Conservation (phyloP, 169 alveolate genomes). For the Perkinsus marinus region DNA sequence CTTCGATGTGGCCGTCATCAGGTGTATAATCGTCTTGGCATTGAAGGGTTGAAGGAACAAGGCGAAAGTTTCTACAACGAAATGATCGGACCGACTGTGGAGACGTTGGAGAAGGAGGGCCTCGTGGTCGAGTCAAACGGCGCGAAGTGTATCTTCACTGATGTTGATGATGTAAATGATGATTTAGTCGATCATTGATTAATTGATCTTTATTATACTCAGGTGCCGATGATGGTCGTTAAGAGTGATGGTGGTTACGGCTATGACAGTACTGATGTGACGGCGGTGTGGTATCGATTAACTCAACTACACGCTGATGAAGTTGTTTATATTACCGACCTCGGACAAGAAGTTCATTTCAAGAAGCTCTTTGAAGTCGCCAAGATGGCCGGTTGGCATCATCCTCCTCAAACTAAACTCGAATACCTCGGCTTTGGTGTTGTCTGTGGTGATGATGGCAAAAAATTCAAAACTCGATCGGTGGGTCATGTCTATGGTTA, state of each 20-base stretch:
- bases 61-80: conserved; percentile 85
- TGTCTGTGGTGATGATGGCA: conserved; percentile 83
- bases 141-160: conserved; percentile 78
- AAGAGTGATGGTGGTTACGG: conserved; percentile 98
- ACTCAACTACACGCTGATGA: conserved; percentile 48
- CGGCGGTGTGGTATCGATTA: conserved; percentile 74
- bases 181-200: background rate
- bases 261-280: conserved; percentile 95
- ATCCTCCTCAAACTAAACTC: conserved; percentile 54
- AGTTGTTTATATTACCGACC: conserved; percentile 85
- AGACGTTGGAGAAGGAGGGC: conserved; percentile 50
- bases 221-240: conserved; percentile 81
- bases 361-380: conserved; percentile 82
- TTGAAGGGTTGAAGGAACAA: conserved; percentile 49
- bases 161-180: conserved; percentile 19
- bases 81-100: conserved; percentile 53
- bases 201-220: background rate
- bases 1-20: conserved; percentile 11
- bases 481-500: conserved; percentile 11
- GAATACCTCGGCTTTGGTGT: conserved; percentile 96
- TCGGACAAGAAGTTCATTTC: conserved; percentile 88
- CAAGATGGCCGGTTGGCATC: conserved; percentile 69
- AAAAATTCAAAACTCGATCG: conserved; percentile 85
- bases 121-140: conserved; percentile 34
- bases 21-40: conserved; percentile 66